Evolutionary conservation across 2,329 filamentous ascomycete species (phyloP).

Genomic region (Colletotrichum gloeosporioides): DNA sequence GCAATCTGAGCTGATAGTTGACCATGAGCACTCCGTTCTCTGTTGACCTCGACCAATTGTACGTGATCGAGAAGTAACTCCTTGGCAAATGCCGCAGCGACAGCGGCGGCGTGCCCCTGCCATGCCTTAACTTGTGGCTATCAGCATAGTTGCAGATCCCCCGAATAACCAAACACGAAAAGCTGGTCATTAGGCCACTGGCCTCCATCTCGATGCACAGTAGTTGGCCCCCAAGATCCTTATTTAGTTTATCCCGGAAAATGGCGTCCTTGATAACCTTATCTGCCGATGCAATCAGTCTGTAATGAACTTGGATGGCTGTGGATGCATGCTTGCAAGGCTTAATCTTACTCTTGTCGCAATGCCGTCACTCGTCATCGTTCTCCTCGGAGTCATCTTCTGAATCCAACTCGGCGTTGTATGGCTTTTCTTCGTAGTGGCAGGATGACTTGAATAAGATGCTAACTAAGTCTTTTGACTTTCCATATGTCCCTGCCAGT

Average conservation of each 20-base stretch:
- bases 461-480: conserved; percentile 10
- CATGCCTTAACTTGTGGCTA: conserved; percentile 41
- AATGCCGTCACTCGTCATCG: background rate
- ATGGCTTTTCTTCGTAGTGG: background rate
- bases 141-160: conserved; percentile 47
- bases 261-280: conserved; percentile 38
- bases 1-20: background rate
- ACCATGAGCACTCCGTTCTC: background rate
- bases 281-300: conserved; percentile 35
- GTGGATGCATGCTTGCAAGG: background rate
- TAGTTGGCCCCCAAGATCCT: conserved; percentile 20
- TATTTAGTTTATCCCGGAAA: conserved; percentile 32
- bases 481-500: background rate
- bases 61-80: background rate
- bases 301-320: conserved; percentile 24
- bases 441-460: conserved; percentile 14
- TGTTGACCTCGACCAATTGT: background rate
- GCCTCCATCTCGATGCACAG: conserved; percentile 36
- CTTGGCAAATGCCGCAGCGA: conserved; percentile 36
- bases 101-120: conserved; percentile 38
- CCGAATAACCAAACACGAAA: conserved; percentile 41
- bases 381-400: background rate
- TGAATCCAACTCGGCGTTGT: too few relatives aligned
- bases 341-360: background rate
- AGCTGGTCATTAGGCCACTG: conserved; percentile 28